Percentiles rank a stretch among this genome's conserved stretches.
These are phyloP conservation scores for Ophiocordyceps camponoti-floridani DNA, from an alignment of 2,329 filamentous ascomycete species.

Conservation along the genomic window DNA sequence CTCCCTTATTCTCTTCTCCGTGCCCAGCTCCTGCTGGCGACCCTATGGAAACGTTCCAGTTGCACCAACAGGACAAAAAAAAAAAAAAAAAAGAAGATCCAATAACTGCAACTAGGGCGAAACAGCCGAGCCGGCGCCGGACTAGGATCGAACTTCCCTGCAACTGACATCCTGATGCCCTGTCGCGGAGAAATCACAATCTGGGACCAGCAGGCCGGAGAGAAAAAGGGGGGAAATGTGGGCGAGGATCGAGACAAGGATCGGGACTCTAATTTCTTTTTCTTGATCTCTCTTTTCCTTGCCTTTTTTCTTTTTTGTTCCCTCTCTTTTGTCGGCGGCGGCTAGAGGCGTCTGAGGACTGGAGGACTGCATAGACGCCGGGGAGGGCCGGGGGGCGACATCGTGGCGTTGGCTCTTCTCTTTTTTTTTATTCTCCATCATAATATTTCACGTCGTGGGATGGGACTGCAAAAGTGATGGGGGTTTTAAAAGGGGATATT, in stretches of 20 bases:
- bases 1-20: too few species aligned
- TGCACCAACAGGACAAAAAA: too few species aligned
- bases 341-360: background rate
- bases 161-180: background rate
- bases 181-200: background rate
- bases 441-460: background rate
- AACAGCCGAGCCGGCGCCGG: background rate
- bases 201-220: background rate
- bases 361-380: background rate
- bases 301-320: background rate
- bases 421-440: background rate
- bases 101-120: background rate
- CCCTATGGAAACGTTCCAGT: too few species aligned
- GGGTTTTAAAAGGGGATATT: background rate
- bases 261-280: background rate
- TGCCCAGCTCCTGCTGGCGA: too few species aligned
- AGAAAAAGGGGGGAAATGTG: background rate
- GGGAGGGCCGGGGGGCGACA: background rate
- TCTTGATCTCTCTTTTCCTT: background rate
- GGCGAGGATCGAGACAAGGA: background rate
- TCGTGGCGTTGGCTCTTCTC: background rate
- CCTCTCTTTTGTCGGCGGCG: background rate
- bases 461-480: background rate
- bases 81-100: too few species aligned
- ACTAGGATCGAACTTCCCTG: background rate